Percentiles rank a stretch among this genome's conserved stretches.
These are phyloP conservation scores for Magnolia officinalis DNA, from an alignment of 164 flowering plant genomes.

Conservation along the genomic window DNA sequence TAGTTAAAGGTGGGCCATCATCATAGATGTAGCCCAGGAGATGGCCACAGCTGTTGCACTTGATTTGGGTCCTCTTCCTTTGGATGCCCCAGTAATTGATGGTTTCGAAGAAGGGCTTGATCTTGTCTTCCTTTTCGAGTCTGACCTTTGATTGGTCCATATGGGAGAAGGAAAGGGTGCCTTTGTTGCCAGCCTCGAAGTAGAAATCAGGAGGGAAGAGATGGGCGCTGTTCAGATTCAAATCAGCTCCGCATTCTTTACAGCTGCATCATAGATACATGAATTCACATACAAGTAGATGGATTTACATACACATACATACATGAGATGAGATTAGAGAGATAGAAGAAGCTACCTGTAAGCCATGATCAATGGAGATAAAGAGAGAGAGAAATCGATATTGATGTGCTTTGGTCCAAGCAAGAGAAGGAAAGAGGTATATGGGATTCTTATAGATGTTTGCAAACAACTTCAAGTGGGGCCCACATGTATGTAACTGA, in stretches of 20 bases:
- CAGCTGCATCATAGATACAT: conserved; percentile 31
- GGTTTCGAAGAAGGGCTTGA: conserved; percentile 91
- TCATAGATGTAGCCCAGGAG: conserved; percentile 80
- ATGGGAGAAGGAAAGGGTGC: conserved; percentile 65
- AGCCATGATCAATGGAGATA: conserved; percentile 32
- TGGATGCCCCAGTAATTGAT: conserved; percentile 92
- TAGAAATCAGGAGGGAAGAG: conserved; percentile 71
- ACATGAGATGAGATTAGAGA: too few species aligned
- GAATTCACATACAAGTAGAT: background rate
- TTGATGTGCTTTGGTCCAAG: background rate
- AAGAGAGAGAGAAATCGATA: background rate
- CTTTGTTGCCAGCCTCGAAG: conserved; percentile 96
- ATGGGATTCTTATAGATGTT: background rate
- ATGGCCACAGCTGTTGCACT: conserved; percentile 57
- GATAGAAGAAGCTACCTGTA: conserved; percentile 25
- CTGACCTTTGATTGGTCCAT: conserved; percentile 62
- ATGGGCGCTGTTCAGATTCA: conserved; percentile 52
- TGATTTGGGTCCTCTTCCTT: conserved; percentile 70
- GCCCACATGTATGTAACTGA: too few species aligned
- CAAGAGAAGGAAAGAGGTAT: background rate
- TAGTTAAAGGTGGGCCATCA: conserved; percentile 82
- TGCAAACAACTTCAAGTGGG: too few species aligned
- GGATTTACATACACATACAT: too few species aligned
- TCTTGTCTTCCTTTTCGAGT: conserved; percentile 80
- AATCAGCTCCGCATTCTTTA: conserved; percentile 57